Percentiles rank a stretch among this genome's conserved stretches.
phyloP scores from a whole-genome alignment of 148 eudicot genomes.

The Rhododendron griersonianum region DNA sequence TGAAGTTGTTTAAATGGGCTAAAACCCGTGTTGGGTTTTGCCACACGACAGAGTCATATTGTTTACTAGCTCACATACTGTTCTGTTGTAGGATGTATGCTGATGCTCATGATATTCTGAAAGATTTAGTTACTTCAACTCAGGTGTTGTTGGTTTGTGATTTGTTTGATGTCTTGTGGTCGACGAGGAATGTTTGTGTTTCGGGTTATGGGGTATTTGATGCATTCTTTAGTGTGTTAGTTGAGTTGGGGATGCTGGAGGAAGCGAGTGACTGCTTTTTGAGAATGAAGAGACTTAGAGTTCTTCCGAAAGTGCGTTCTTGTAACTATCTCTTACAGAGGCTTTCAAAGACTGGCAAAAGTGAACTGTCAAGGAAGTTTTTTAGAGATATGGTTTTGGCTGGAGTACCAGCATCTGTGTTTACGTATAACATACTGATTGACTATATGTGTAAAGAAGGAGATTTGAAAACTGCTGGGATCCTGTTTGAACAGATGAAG shows the following conservation, averaged over 20 bases:
- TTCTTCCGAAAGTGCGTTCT: constrained; percentile 74
- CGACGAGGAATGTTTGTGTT: constrained; percentile 54
- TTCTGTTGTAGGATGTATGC: constrained; percentile 68
- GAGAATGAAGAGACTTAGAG: constrained; percentile 55
- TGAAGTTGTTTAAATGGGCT: constrained; percentile 72
- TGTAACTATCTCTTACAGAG: constrained; percentile 70
- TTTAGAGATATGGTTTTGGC: constrained; percentile 61
- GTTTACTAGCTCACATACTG: constrained; percentile 66
- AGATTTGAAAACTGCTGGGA: constrained; percentile 50
- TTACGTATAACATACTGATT: constrained; percentile 84
- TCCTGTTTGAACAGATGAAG: constrained; percentile 62
- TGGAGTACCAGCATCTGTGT: constrained; percentile 64
- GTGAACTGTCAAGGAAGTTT: constrained; percentile 37
- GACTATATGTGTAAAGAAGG: constrained; percentile 72
- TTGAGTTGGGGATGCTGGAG: constrained; percentile 72
- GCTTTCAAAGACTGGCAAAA: constrained; percentile 46
- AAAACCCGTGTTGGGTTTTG: constrained; percentile 46
- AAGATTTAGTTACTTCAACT: constrained; percentile 39
- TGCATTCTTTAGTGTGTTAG: constrained; percentile 61
- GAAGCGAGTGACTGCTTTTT: constrained; percentile 72
- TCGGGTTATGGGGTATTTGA: constrained; percentile 86
- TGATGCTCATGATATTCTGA: constrained; percentile 51
- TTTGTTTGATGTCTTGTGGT: constrained; percentile 67
- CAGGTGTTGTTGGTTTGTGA: constrained; percentile 30
- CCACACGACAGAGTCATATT: constrained; percentile 62